Evolutionary conservation across 2,329 filamentous ascomycete species (phyloP), one percentile per base, ranked within the genome.

Genomic region (Exutisphaerella laricina): DNA sequence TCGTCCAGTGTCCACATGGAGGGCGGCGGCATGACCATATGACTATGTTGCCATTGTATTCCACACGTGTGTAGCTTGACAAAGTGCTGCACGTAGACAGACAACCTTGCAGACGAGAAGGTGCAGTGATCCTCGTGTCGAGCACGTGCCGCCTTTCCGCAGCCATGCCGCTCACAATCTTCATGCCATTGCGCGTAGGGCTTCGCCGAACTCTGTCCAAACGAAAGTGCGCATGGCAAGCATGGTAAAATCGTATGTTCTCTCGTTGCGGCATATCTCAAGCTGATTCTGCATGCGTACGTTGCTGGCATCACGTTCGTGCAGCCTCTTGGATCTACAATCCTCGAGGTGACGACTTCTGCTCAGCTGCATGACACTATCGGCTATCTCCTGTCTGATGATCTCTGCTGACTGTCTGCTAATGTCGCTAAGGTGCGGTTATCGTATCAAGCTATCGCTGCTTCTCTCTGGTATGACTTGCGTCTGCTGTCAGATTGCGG

Each of bases 401-500:
- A 35, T 47, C 39, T 45, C 48, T 53, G 45, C 45, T 48, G 39
- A 32, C 28, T 40, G 38, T 28, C 31, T 38, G 45, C 45, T 48
- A 46, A 46, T 45, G 51, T 46, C 47, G 51, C 51, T 49, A 49
- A 33, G 38, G 47, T 45, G 43, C 30, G 44, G 49, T 50, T 51
- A 57, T 54, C 53, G 54, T 50, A 46, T 53, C 43, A 54, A 53
- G 50, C 54, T 55, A 55, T 47, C 41, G 46, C 43, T 49, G 17
- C 37, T n/a, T n/a, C n/a, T 28, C 16, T 43, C 33, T 42, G 41
- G 49, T 48, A 45, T 46, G 46, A 51, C 46, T 53, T 53, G 50
- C 35, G 48, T 45, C 33, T 49, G 48, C 40, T 49, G 48, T 43
- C 47, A 42, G 48, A 32, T 33, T 39, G 23, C 31, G 40, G 35